Conservation (phyloP, 257 asterid genomes). For the Solanum commersonii region DNA sequence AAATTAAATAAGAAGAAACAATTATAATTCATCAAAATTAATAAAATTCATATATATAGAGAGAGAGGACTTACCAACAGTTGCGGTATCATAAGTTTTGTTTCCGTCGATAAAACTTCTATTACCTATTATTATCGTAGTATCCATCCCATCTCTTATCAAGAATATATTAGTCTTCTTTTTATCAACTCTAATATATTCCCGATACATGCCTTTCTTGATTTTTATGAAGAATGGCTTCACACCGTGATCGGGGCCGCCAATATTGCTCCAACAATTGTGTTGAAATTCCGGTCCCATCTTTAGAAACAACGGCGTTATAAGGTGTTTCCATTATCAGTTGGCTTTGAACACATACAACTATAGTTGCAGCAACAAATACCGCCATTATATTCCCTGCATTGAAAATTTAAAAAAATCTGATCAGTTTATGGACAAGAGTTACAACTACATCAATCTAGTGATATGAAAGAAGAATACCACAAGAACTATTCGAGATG, state of each 20-base stretch:
- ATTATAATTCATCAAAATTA: not conserved
- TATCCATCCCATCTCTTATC: not conserved
- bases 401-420: no score
- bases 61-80: not conserved
- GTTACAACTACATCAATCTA: no score
- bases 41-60: not conserved
- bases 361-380: not conserved
- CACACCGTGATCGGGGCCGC: not conserved
- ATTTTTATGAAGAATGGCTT: not conserved
- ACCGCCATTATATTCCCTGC: not conserved
- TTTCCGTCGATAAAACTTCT: not conserved
- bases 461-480: no score
- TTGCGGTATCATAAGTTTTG: not conserved
- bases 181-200: not conserved
- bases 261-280: not conserved
- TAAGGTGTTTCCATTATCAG: not conserved
- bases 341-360: not conserved
- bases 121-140: not conserved
- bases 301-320: not conserved
- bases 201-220: not conserved
- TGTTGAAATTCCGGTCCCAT: not conserved
- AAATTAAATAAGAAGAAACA: not conserved
- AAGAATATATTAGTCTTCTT: not conserved
- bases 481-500: no score
- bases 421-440: not conserved